Conservation (phyloP, 305 asterid species). For the Fraxinus ornus region DNA sequence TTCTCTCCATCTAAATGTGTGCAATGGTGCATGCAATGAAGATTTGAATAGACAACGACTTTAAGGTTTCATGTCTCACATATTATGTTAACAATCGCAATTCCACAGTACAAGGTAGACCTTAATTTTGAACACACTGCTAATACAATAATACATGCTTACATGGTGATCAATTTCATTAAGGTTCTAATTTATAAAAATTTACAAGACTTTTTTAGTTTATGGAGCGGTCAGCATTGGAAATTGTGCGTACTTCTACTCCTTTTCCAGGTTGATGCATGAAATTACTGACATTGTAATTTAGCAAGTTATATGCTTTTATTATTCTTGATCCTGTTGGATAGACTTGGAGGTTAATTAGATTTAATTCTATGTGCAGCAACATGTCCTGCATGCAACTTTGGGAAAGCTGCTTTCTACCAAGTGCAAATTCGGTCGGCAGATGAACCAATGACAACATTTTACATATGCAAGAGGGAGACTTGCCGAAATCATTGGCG, state of each 20-base stretch:
- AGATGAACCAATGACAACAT: conserved; percentile 72
- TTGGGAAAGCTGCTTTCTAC: conserved; percentile 45
- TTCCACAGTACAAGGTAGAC: background rate
- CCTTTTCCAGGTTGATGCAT: background rate
- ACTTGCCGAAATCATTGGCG: conserved; percentile 47
- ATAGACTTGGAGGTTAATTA: background rate
- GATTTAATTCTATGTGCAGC: conserved; percentile 35
- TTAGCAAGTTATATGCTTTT: background rate
- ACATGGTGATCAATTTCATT: background rate
- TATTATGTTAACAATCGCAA: background rate
- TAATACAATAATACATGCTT: background rate
- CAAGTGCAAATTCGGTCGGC: conserved; percentile 73
- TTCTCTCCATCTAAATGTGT: background rate
- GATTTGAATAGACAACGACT: background rate
- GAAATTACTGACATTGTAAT: background rate
- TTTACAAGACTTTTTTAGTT: background rate
- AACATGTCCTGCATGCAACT: conserved; percentile 49
- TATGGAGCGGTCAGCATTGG: background rate
- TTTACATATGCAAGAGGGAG: conserved; percentile 45
- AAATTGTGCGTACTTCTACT: background rate
- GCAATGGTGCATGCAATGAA: background rate
- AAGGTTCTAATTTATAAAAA: background rate
- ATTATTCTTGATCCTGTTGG: background rate
- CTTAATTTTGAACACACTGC: background rate
- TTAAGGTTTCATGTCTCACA: background rate